A percentile compares a stretch with the other conserved stretches of the same genome.
phyloP scores from a whole-genome alignment of 352 stramenopile genomes.

The Phytophthora palmivora region DNA sequence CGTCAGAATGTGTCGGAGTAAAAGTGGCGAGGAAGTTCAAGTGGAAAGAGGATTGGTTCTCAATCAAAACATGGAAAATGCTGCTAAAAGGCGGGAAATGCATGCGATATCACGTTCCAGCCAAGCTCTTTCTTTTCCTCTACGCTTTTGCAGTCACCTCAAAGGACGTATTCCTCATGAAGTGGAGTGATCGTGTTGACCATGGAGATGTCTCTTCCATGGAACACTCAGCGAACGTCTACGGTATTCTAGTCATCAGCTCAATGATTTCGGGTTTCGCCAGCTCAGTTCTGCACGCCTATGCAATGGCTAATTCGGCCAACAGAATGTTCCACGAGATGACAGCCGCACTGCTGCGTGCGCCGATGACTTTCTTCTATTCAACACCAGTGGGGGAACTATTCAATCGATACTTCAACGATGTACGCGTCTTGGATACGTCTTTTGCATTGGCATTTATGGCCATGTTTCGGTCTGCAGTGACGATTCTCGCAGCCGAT shows the following conservation, averaged over 20 bases:
- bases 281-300: constrained; percentile 42
- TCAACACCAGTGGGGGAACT: constrained; percentile 53
- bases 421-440: constrained; percentile 41
- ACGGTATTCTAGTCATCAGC: constrained; percentile 43
- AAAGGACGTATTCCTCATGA: constrained; percentile 51
- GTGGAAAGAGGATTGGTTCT: constrained; percentile 42
- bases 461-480: constrained; percentile 40
- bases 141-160: constrained; percentile 36
- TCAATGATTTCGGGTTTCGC: constrained; percentile 43
- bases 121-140: constrained; percentile 41
- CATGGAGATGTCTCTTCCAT: constrained; percentile 34
- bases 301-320: constrained; percentile 42
- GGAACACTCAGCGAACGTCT: constrained; percentile 39
- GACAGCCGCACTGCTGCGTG: constrained; percentile 47
- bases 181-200: constrained; percentile 43
- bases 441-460: constrained; percentile 38
- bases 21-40: constrained; percentile 34
- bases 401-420: constrained; percentile 56
- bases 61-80: constrained; percentile 35
- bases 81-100: constrained; percentile 31
- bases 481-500: constrained; percentile 39
- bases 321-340: constrained; percentile 54
- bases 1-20: constrained; percentile 31
- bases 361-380: constrained; percentile 56
- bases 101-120: constrained; percentile 30